Conservation (phyloP, 1,284 basidiomycete species). For the Apiotrichum laibachii region DNA sequence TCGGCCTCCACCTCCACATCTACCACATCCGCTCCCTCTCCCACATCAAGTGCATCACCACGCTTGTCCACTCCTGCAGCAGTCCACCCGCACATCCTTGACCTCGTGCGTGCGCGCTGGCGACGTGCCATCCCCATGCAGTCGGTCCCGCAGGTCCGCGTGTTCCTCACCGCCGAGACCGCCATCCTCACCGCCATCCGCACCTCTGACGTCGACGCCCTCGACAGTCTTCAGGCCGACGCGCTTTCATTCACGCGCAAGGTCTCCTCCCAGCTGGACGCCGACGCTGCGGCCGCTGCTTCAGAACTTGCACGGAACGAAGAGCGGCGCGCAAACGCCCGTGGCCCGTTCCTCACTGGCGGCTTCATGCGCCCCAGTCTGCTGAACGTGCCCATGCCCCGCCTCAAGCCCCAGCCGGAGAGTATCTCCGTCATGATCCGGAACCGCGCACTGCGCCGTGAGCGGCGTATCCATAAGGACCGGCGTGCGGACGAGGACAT, state of each 20-base stretch:
- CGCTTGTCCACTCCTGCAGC: neutral
- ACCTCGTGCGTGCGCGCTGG: slow-evolving; percentile 28
- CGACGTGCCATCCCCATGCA: slow-evolving; percentile 10
- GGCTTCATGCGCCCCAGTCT: slow-evolving; percentile 61
- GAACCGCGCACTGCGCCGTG: slow-evolving; percentile 56
- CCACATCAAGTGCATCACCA: too few relatives aligned
- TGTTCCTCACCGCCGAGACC: slow-evolving; percentile 27
- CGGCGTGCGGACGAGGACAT: slow-evolving; percentile 49
- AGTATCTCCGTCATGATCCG: slow-evolving; percentile 67
- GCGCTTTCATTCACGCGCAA: too few relatives aligned
- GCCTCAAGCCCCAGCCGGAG: slow-evolving; percentile 70
- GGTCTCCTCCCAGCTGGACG: neutral
- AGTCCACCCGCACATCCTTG: slow-evolving; percentile 6
- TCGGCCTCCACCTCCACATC: too few relatives aligned
- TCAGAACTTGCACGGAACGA: too few relatives aligned
- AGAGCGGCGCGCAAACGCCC: slow-evolving; percentile 52
- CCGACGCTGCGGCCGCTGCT: slow-evolving; percentile 6
- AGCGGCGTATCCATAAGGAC: slow-evolving; percentile 53
- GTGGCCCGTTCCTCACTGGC: slow-evolving; percentile 62
- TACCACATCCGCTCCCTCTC: too few relatives aligned
- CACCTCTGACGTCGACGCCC: neutral
- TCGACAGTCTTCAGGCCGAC: too few relatives aligned
- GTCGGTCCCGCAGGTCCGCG: slow-evolving; percentile 18
- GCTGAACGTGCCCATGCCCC: slow-evolving; percentile 67
- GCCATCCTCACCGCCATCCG: neutral